Evolutionary conservation across 257 asterid genomes (phyloP).

Genomic region (Leptodermis oblonga): DNA sequence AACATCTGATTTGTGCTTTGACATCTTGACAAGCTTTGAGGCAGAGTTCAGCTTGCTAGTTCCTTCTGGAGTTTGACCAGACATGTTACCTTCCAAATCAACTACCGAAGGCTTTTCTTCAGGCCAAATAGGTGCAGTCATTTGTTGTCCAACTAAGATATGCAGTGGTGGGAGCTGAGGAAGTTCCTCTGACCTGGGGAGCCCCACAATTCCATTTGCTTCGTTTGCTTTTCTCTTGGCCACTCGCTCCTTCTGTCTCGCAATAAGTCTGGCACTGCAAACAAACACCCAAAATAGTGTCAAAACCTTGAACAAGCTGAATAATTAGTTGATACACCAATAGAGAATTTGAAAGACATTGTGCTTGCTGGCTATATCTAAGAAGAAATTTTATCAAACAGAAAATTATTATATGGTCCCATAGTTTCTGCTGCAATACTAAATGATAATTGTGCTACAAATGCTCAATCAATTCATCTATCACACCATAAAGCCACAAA

Average conservation of each 20-base stretch:
- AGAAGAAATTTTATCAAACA: not conserved
- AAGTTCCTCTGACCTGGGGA: conserved; percentile 26
- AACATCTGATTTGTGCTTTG: conserved; percentile 39
- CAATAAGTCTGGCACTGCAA: conserved; percentile 78
- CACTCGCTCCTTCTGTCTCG: conserved; percentile 76
- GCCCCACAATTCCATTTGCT: conserved; percentile 31
- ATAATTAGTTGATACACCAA: not conserved
- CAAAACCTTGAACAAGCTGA: not conserved
- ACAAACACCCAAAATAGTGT: conserved; percentile 8
- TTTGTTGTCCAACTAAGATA: conserved; percentile 38
- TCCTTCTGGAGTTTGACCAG: conserved; percentile 27
- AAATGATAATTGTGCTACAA: not conserved
- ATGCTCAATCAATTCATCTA: not conserved
- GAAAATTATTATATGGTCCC: not conserved
- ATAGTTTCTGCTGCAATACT: not conserved
- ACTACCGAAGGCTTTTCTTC: conserved; percentile 42
- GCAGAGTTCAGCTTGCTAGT: conserved; percentile 35
- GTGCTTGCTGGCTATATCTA: not conserved
- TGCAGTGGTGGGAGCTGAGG: conserved; percentile 28
- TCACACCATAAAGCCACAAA: not conserved
- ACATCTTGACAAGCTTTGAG: conserved; percentile 34
- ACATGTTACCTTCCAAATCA: conserved; percentile 25
- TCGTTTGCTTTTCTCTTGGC: conserved; percentile 44
- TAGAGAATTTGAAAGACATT: not conserved
- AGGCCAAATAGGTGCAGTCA: conserved; percentile 27